These are phyloP conservation scores for Bassia scoparia DNA, from an alignment of 148 eudicot species.

Conservation along the genomic window DNA sequence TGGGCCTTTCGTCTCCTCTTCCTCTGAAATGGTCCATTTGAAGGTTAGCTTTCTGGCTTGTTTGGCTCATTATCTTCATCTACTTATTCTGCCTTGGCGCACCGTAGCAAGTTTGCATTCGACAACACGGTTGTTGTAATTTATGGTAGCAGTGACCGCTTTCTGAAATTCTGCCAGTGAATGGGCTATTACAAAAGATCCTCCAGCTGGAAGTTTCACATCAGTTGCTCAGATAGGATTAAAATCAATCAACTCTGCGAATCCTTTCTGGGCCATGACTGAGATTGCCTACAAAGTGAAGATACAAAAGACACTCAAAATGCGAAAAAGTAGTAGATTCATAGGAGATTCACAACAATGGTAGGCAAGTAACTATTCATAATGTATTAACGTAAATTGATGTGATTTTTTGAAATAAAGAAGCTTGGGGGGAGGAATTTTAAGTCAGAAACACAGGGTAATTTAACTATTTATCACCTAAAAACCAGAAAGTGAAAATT, in stretches of 20 bases:
- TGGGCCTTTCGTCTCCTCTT: too few relatives aligned
- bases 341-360: neutral
- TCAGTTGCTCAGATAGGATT: constrained; percentile 96
- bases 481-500: too few relatives aligned
- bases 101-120: constrained; percentile 95
- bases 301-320: neutral
- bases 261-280: constrained; percentile 84
- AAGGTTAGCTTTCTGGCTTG: too few relatives aligned
- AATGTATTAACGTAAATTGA: neutral
- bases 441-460: too few relatives aligned
- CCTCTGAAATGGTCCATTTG: too few relatives aligned
- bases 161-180: constrained; percentile 93
- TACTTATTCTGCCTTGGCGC: too few relatives aligned
- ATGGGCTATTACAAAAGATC: constrained; percentile 90
- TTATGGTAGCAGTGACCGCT: constrained; percentile 97
- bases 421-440: neutral
- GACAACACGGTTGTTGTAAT: constrained; percentile 95
- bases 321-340: constrained; percentile 36
- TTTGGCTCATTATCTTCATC: too few relatives aligned
- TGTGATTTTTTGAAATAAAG: neutral
- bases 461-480: too few relatives aligned
- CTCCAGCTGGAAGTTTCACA: constrained; percentile 89
- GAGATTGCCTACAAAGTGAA: constrained; percentile 69
- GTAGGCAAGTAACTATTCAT: too few relatives aligned
- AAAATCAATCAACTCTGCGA: constrained; percentile 89